Evolutionary conservation across 345 rosid species (phyloP).

Genomic region (Diplotaxis tenuifolia): DNA sequence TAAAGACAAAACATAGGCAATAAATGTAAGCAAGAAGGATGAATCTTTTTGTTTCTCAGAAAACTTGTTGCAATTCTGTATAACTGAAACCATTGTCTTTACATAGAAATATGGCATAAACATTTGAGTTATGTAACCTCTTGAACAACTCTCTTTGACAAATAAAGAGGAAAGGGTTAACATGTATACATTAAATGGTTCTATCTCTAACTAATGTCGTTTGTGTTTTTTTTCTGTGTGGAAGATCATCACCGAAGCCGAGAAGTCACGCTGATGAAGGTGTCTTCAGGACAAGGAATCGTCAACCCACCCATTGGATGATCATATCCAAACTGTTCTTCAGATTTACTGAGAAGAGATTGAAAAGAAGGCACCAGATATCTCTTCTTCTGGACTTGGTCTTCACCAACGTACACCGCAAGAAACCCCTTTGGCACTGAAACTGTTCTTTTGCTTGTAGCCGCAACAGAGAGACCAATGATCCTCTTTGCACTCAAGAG

Average conservation of each 20-base stretch:
- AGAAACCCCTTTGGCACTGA: constrained; percentile 42
- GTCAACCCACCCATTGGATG: constrained; percentile 57
- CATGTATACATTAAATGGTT: neutral
- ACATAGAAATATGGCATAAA: neutral
- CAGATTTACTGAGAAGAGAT: constrained; percentile 41
- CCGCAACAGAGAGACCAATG: constrained; percentile 21
- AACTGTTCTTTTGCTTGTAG: neutral
- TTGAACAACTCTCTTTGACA: neutral
- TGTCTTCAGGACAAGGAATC: constrained; percentile 49
- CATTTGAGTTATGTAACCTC: neutral
- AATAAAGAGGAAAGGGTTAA: neutral
- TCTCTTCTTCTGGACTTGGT: constrained; percentile 36
- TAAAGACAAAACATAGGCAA: neutral
- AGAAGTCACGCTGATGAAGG: constrained; percentile 41
- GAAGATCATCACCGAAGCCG: constrained; percentile 18
- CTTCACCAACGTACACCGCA: constrained; percentile 37
- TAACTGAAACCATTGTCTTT: neutral
- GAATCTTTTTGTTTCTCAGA: neutral
- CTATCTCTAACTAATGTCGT: constrained; percentile 3
- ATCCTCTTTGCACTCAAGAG: constrained; percentile 13
- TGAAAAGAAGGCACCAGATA: constrained; percentile 47
- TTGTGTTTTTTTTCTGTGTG: constrained; percentile 34
- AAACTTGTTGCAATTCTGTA: neutral
- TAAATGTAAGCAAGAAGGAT: neutral
- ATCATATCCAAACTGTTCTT: constrained; percentile 49